Evolutionary conservation across 148 eudicot genomes (phyloP).

Genomic region (Rhododendron ovatum): DNA sequence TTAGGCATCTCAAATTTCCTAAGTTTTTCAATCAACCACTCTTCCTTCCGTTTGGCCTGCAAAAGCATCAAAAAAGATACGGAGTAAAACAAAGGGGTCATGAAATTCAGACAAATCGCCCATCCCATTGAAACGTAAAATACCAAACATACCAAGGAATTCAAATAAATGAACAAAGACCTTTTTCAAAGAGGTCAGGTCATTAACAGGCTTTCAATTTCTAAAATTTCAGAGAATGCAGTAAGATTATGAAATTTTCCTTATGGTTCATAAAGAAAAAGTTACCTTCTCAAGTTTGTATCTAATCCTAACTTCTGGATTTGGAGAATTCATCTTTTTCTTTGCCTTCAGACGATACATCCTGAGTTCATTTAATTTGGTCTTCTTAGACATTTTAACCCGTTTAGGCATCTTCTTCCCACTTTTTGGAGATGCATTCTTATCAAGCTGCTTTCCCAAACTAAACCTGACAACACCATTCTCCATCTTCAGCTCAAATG

Average conservation of each 20-base stretch:
- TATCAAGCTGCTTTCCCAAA: slow-evolving; percentile 27
- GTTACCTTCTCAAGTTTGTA: slow-evolving; percentile 87
- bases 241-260: not conserved
- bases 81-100: not conserved
- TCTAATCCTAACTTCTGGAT: slow-evolving; percentile 88
- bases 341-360: slow-evolving; percentile 81
- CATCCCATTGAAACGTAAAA: not conserved
- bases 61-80: not conserved
- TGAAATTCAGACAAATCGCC: not conserved
- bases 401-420: slow-evolving; percentile 24
- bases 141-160: not conserved
- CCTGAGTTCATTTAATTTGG: slow-evolving; percentile 73
- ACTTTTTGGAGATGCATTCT: slow-evolving; percentile 9
- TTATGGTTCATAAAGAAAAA: not conserved
- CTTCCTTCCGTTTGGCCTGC: slow-evolving; percentile 95
- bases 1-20: slow-evolving; percentile 79
- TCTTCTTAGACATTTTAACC: slow-evolving; percentile 53
- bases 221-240: not conserved
- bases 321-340: slow-evolving; percentile 88
- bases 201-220: not conserved
- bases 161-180: not conserved
- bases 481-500: slow-evolving; percentile 56
- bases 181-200: not conserved
- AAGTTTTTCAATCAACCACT: slow-evolving; percentile 90
- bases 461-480: slow-evolving; percentile 68